phyloP scores from a whole-genome alignment of 805 yeast species.

The Priceomyces haplophilus region DNA sequence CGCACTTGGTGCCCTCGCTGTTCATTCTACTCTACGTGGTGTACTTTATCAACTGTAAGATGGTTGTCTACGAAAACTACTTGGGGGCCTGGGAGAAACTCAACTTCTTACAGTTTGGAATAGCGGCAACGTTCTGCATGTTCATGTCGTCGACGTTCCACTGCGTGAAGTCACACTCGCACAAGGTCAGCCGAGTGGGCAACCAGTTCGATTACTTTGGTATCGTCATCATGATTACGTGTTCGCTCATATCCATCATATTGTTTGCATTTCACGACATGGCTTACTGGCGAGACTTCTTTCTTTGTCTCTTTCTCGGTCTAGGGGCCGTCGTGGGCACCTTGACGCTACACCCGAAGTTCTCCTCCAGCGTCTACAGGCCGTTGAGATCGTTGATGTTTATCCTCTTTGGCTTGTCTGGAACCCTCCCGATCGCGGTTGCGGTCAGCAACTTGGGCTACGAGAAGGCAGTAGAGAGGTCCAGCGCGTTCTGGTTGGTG shows the following conservation, averaged over 20 bases:
- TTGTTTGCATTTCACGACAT: constrained; percentile 46
- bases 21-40: constrained; percentile 23
- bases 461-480: constrained; percentile 44
- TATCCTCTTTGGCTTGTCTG: constrained; percentile 75
- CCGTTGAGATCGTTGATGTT: constrained; percentile 76
- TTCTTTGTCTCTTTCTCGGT: constrained; percentile 43
- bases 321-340: constrained; percentile 63
- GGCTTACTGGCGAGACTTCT: constrained; percentile 31
- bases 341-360: constrained; percentile 61
- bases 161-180: constrained; percentile 64
- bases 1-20: constrained; percentile 54
- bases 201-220: constrained; percentile 77
- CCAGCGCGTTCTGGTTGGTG: constrained; percentile 60
- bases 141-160: constrained; percentile 67
- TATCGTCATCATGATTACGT: constrained; percentile 62
- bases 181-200: constrained; percentile 49
- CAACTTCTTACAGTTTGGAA: constrained; percentile 51
- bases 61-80: constrained; percentile 20
- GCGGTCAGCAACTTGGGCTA: constrained; percentile 53
- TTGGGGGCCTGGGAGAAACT: constrained; percentile 41
- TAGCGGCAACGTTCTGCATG: constrained; percentile 59
- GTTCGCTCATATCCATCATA: constrained; percentile 51
- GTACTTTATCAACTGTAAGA: constrained; percentile 27
- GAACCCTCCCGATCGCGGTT: constrained; percentile 62
- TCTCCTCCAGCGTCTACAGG: constrained; percentile 70